phyloP scores from a whole-genome alignment of 768 basidiomycete genomes.

The Phylloporus sp. region DNA sequence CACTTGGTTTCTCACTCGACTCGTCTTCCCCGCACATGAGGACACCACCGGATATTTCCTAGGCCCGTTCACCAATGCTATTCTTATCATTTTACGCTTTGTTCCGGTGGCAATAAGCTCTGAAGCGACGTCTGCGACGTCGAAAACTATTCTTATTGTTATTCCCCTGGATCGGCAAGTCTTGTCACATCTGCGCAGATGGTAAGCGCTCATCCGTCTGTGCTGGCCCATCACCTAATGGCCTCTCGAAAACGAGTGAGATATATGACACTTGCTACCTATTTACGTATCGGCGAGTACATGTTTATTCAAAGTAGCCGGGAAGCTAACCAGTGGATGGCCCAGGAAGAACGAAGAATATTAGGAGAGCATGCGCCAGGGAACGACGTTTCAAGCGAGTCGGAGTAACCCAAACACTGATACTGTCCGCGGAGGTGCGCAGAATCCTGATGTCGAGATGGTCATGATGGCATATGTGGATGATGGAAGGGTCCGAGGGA shows the following conservation, averaged over 20 bases:
- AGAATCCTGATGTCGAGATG: background rate
- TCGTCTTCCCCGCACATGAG: background rate
- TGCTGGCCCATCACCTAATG: background rate
- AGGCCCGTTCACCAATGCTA: background rate
- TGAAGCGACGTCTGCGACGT: constrained; percentile 2
- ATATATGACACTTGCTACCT: background rate
- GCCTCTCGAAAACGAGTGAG: background rate
- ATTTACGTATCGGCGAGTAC: background rate
- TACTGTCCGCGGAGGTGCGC: background rate
- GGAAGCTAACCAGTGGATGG: background rate
- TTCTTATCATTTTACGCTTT: constrained; percentile 1
- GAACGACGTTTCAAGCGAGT: background rate
- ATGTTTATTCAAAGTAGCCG: background rate
- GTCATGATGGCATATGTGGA: background rate
- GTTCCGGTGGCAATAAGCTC: constrained; percentile 19
- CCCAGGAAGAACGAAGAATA: background rate
- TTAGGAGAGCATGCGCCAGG: background rate
- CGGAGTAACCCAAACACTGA: background rate
- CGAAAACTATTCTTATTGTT: constrained; percentile 2
- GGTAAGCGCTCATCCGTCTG: background rate
- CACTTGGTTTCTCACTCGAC: background rate
- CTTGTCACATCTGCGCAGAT: background rate
- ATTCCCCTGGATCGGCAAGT: background rate
- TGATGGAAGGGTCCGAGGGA: background rate
- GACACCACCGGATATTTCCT: background rate